Evolutionary conservation across 192 early-diverging fungal genomes (phyloP).

Genomic region (Pilaira anomala): DNA sequence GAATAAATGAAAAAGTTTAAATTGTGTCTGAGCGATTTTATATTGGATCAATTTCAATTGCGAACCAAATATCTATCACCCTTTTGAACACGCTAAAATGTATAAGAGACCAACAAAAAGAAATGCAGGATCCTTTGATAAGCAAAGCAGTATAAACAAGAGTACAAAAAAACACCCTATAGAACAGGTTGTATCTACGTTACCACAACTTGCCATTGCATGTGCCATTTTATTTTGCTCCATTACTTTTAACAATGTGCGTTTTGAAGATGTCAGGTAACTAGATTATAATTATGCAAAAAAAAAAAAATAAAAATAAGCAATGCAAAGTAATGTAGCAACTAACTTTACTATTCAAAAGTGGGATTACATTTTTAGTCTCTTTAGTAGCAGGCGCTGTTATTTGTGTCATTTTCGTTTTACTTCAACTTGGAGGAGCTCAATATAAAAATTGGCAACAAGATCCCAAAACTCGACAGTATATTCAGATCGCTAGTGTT

Average conservation of each 20-base stretch:
- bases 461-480: background rate
- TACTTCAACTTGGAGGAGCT: conserved; percentile 5
- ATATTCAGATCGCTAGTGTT: conserved; percentile 5
- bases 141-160: background rate
- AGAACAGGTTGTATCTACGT: background rate
- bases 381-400: background rate
- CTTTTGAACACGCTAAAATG: background rate
- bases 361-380: background rate
- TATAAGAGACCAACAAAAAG: background rate
- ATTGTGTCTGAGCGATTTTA: no score
- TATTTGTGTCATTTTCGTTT: conserved; percentile 3
- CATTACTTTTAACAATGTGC: conserved; percentile 1
- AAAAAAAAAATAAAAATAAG: background rate
- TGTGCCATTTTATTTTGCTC: background rate
- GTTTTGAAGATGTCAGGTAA: background rate
- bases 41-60: no score
- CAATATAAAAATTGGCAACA: conserved; percentile 16
- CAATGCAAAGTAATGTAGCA: no score
- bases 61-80: no score
- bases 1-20: no score
- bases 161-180: background rate
- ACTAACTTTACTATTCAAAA: no score
- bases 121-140: background rate
- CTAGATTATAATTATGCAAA: no score
- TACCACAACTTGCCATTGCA: conserved; percentile 15